Base-by-base conservation (phyloP, 2,329 filamentous ascomycete species). In the Cercospora nicotianae region DNA sequence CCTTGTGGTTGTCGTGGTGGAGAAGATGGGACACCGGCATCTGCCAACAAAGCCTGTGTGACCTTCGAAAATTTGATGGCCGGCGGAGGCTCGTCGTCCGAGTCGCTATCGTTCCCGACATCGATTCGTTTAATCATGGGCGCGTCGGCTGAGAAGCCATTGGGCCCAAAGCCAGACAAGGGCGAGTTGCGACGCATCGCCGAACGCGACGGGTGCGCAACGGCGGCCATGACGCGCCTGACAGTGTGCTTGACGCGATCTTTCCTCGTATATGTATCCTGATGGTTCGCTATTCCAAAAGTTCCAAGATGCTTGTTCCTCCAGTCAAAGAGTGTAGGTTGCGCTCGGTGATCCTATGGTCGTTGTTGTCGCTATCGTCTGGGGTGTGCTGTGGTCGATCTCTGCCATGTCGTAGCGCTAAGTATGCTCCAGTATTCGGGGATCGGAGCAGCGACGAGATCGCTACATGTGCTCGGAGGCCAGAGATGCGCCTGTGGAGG, bases 61-160 rank as follows among this genome's bases (percentile, higher is more conserved):
- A 95, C 87, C 75, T 94, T 93, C 78, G 93, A 97, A 78, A 97
- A 91, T 82, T 95, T 96, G 87, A 95, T 93, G 75, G 93, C 93
- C 63, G 81, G 90, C 16, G 91, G 91, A 30, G 96, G 92, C 80
- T 97, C 94, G 76, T 97, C 94, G 80, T 97, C 94, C 26, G 94
- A 97, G 63, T 78, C 76, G 83, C 92, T 97, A 77, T 97, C 94
- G 77, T 97, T 94, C 74, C 92, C 90, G 72, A 89, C 81, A 75
- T 82, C 77, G 71, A 84, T 83, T 72, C 80, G 81, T 73, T 83
- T 81, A 75, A 83, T 79, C 78, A 81, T 80, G 18, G 80, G 80
- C 70, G 79, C 81, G 69, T 83, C 77, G 30, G 81, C 78, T 23
- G 79, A 77, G 71, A 83, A 83, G 70, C 81, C 82, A 70, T 81